Percentiles rank a stretch among this genome's conserved stretches.
These are phyloP conservation scores for Erysimum cheiri DNA, from an alignment of 441 rosid genomes.

Conservation along the genomic window DNA sequence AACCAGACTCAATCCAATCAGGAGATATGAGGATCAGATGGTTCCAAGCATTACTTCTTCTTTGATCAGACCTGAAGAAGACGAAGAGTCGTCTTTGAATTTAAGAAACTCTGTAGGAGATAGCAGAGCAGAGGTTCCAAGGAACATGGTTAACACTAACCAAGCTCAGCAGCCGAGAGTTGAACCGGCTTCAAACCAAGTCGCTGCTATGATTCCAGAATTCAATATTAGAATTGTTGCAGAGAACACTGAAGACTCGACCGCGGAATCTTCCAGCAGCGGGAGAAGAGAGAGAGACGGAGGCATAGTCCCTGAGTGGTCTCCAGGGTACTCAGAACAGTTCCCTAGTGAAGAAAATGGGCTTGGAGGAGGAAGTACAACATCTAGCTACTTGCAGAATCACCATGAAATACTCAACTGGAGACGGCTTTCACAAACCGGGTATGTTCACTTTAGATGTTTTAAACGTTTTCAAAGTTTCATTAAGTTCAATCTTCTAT, in stretches of 20 bases:
- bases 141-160: constrained; percentile 57
- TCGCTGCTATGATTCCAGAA: constrained; percentile 47
- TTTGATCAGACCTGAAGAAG: constrained; percentile 73
- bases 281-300: constrained; percentile 88
- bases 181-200: constrained; percentile 52
- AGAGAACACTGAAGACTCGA: constrained; percentile 73
- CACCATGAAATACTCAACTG: constrained; percentile 86
- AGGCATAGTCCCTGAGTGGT: constrained; percentile 94
- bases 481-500: constrained; percentile 14
- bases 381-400: constrained; percentile 80
- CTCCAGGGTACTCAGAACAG: constrained; percentile 85
- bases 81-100: constrained; percentile 70
- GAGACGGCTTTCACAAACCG: constrained; percentile 91
- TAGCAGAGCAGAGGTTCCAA: constrained; percentile 86
- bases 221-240: constrained; percentile 52
- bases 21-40: constrained; percentile 89
- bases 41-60: constrained; percentile 94
- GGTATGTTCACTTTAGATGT: constrained; percentile 55
- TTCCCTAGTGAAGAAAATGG: constrained; percentile 78
- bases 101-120: constrained; percentile 58
- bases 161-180: constrained; percentile 60
- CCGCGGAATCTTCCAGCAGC: constrained; percentile 86
- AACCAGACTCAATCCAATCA: constrained; percentile 56
- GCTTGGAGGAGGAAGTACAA: constrained; percentile 65
- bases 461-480: constrained; percentile 7